A percentile compares a stretch with the other conserved stretches of the same genome.
Conservation (phyloP, 1,284 basidiomycete species). For the Leccinum pachyderme region DNA sequence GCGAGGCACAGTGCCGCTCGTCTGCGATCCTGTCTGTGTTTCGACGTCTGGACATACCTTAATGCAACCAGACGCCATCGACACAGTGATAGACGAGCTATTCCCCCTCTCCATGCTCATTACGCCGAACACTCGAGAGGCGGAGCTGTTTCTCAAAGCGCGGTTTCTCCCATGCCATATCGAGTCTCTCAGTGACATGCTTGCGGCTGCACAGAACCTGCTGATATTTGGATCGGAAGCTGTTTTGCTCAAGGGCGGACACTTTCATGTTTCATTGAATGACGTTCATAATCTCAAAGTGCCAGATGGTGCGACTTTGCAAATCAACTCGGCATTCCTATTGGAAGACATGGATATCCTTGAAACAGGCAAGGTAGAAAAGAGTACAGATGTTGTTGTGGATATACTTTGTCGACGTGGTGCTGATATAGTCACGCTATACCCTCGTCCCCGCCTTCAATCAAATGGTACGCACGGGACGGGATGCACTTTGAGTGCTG, state of each 20-base stretch:
- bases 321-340: conserved; percentile 38
- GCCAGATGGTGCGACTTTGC: neutral
- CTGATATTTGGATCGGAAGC: conserved; percentile 50
- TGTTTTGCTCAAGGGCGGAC: conserved; percentile 89
- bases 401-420: conserved; percentile 64
- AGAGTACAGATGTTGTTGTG: conserved; percentile 52
- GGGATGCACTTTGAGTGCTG: conserved; percentile 88
- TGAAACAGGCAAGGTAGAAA: conserved; percentile 22
- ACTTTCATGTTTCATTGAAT: conserved; percentile 44
- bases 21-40: conserved; percentile 91
- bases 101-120: conserved; percentile 75
- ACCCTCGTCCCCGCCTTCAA: conserved; percentile 64
- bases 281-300: conserved; percentile 13
- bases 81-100: conserved; percentile 58
- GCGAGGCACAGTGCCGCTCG: conserved; percentile 42
- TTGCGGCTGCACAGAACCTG: conserved; percentile 57
- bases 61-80: conserved; percentile 66
- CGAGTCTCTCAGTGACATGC: conserved; percentile 58
- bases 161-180: conserved; percentile 38
- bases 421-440: conserved; percentile 45
- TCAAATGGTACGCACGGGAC: conserved; percentile 88
- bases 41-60: conserved; percentile 89
- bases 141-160: conserved; percentile 62
- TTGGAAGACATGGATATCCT: conserved; percentile 63
- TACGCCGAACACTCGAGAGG: conserved; percentile 89